Percentiles rank a stretch among this genome's conserved stretches.
phyloP scores from a whole-genome alignment of 2,329 filamentous ascomycete species.

The Chaetomiaceae sp. region DNA sequence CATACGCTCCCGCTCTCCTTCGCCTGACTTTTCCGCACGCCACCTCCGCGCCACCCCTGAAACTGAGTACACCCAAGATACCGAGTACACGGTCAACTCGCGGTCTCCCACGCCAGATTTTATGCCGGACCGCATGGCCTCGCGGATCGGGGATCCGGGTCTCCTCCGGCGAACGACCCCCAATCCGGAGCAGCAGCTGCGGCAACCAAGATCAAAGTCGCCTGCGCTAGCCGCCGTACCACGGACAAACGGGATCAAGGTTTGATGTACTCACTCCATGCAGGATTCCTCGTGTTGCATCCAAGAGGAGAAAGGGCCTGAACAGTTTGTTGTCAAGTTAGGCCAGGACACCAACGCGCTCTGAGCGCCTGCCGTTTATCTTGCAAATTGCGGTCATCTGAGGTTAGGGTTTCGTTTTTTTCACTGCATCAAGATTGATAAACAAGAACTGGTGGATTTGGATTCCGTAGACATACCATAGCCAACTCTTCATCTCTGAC shows the following conservation, averaged over 20 bases:
- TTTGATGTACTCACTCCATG: too few relatives aligned
- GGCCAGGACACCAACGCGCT: too few relatives aligned
- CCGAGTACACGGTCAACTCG: constrained; percentile 51
- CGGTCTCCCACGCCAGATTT: constrained; percentile 57
- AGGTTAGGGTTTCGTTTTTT: too few relatives aligned
- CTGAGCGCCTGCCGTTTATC: too few relatives aligned
- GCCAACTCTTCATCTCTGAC: too few relatives aligned
- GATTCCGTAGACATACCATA: too few relatives aligned
- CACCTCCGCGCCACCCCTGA: constrained; percentile 51
- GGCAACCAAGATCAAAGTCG: background rate
- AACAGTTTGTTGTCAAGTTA: background rate
- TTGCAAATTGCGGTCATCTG: too few relatives aligned
- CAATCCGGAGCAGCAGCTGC: constrained; percentile 42
- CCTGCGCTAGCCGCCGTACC: background rate
- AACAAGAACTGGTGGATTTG: too few relatives aligned
- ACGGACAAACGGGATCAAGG: background rate
- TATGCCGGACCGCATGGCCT: constrained; percentile 59
- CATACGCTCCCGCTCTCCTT: constrained; percentile 52
- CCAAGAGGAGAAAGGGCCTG: background rate
- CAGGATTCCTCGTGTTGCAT: background rate
- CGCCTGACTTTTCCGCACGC: constrained; percentile 52
- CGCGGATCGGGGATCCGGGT: constrained; percentile 48
- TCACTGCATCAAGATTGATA: too few relatives aligned
- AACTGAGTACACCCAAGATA: constrained; percentile 48
- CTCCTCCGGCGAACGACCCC: constrained; percentile 44